phyloP scores from a whole-genome alignment of 2,329 filamentous ascomycete genomes.

The Aspergillus sp. region DNA sequence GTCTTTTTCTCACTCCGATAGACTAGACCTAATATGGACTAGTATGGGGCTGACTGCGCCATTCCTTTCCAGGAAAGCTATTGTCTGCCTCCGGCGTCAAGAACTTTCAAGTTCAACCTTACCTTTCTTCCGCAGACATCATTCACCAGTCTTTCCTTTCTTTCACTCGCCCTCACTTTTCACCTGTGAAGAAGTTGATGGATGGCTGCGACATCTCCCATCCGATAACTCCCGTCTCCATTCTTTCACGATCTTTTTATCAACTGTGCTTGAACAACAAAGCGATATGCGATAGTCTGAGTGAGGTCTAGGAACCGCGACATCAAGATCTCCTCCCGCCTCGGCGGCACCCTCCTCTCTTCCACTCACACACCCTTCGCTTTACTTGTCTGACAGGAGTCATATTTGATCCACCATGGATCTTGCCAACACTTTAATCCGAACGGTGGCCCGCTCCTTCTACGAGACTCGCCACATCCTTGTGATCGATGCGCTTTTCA shows the following conservation, averaged over 20 bases:
- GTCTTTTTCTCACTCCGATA: background rate
- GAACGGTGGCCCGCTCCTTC: constrained; percentile 82
- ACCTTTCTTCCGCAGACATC: background rate
- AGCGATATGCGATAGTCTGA: constrained; percentile 2
- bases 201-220: background rate
- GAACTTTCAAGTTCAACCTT: background rate
- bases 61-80: background rate
- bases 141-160: constrained; percentile 1
- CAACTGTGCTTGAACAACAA: background rate
- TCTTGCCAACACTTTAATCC: constrained; percentile 74
- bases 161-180: background rate
- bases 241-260: background rate
- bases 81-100: background rate
- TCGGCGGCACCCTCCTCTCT: background rate
- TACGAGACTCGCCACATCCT: constrained; percentile 82
- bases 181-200: background rate
- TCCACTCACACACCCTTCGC: background rate
- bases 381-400: background rate
- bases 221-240: background rate
- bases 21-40: background rate
- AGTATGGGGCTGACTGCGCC: background rate
- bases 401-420: constrained; percentile 49
- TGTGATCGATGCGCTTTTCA: constrained; percentile 75
- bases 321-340: background rate
- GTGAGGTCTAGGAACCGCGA: constrained; percentile 1